Base-by-base conservation (phyloP, 2,329 filamentous ascomycete genomes). In the Ophiostoma himal-ulmi region DNA sequence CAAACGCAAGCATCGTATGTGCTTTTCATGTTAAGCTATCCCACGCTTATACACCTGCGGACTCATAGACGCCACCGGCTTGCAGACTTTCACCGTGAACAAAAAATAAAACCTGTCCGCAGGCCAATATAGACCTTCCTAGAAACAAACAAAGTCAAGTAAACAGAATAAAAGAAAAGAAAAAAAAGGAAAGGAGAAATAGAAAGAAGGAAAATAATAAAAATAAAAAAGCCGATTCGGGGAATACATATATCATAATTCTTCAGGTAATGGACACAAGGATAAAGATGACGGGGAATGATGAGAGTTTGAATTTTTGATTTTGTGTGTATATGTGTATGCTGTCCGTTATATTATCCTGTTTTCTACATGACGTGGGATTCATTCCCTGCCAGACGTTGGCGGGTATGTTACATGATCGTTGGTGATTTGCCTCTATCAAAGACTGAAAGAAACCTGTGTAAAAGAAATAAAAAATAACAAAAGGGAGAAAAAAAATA, bases 321-420 rank as follows among this genome's bases (percentile, higher is more conserved):
- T 69, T 70, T 14, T 52, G 26, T 34, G 60, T 70, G 68, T 72
- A 48, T 72, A 64, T 72, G 72, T 71, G 72, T 73, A 72, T 73
- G 71, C 73, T 70, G 72, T 74, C 73, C 72, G 71, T 70, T 73
- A 72, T 72, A 74, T 72, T 74, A 74, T 74, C 73, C 72, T 74
- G 71, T 72, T 74, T 71, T 72, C 70, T 74, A 74, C 73, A 74
- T 74, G 72, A 74, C 73, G 70, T 73, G 66, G 71, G 67, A 74
- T 74, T 74, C 73, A 74, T 74, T 73, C 72, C 73, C 71, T 30
- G 65, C 72, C 70, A 71, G 54, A 70, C 52, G 67, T n/a, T 68
- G 70, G 68, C 60, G 70, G 72, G 73, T 71, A 73, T 74, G 73
- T 72, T 74, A 74, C 73, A 74, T 74, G 73, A 74, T 72, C 71